A percentile compares a stretch with the other conserved stretches of the same genome.
Evolutionary conservation across 2,329 filamentous ascomycete genomes (phyloP).

Genomic region (Aspergillus sp.): DNA sequence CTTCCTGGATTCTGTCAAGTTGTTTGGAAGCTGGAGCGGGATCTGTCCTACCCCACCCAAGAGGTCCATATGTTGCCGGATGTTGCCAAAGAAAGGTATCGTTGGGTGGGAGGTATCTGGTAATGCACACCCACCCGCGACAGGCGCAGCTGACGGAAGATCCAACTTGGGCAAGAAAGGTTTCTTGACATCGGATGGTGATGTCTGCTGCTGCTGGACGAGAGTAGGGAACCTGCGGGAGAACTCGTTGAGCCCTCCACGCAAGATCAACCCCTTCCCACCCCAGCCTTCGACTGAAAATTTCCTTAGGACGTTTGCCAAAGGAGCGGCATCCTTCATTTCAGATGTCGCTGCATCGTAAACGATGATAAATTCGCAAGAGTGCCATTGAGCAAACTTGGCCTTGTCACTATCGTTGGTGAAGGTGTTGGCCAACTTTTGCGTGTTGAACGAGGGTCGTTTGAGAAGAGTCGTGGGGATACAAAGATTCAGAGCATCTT

Average conservation of each 20-base stretch:
- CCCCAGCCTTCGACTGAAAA: conserved; percentile 80
- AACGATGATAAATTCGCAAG: conserved; percentile 73
- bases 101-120: conserved; percentile 63
- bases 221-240: conserved; percentile 61
- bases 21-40: conserved; percentile 56
- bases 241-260: conserved; percentile 78
- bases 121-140: conserved; percentile 86
- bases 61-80: conserved; percentile 93
- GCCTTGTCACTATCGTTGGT: conserved; percentile 66
- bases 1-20: conserved; percentile 47
- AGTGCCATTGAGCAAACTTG: conserved; percentile 73
- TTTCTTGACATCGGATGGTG: conserved; percentile 39
- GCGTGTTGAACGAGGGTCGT: conserved; percentile 81
- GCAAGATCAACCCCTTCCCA: conserved; percentile 71
- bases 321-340: conserved; percentile 74
- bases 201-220: conserved; percentile 22
- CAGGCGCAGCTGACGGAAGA: conserved; percentile 62
- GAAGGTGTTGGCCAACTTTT: conserved; percentile 85
- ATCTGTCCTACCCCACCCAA: conserved; percentile 88
- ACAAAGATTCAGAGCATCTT: conserved; percentile 83
- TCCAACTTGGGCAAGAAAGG: conserved; percentile 52
- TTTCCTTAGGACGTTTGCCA: conserved; percentile 88
- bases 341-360: conserved; percentile 79
- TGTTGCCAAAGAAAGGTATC: conserved; percentile 94
- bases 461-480: conserved; percentile 94